Evolutionary conservation across 352 stramenopile species (phyloP).

Genomic region (Lagenidium giganteum): DNA sequence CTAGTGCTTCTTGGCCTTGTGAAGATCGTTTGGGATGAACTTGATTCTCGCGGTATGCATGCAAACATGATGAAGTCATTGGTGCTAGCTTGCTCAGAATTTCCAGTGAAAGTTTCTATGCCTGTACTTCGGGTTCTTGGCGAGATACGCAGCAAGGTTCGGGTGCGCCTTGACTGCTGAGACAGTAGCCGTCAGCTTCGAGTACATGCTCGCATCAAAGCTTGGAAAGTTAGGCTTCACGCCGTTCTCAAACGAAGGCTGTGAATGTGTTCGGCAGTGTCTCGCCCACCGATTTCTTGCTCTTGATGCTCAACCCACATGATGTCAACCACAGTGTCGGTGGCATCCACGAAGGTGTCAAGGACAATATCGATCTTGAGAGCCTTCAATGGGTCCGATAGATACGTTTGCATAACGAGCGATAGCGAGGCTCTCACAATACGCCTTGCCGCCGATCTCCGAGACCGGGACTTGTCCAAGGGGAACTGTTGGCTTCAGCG

Average conservation of each 20-base stretch:
- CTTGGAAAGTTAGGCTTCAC: slow-evolving; percentile 21
- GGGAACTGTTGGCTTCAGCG: slow-evolving; percentile 21
- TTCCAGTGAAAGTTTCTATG: too few relatives aligned
- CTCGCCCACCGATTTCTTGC: slow-evolving; percentile 19
- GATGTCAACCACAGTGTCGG: slow-evolving; percentile 23
- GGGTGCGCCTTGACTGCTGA: slow-evolving; percentile 23
- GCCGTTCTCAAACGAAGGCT: slow-evolving; percentile 34
- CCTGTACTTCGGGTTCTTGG: too few relatives aligned
- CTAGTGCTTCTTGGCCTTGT: too few relatives aligned
- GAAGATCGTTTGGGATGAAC: too few relatives aligned
- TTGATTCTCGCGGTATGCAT: too few relatives aligned
- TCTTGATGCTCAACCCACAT: slow-evolving; percentile 25
- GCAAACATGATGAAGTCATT: too few relatives aligned
- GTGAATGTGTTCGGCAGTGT: slow-evolving; percentile 23
- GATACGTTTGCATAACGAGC: slow-evolving; percentile 39
- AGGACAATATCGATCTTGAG: slow-evolving; percentile 39
- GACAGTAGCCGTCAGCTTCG: slow-evolving; percentile 37
- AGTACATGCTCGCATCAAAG: slow-evolving; percentile 27
- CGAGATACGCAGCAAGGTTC: slow-evolving; percentile 33
- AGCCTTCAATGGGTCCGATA: slow-evolving; percentile 37
- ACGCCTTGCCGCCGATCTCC: slow-evolving; percentile 23
- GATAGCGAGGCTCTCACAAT: slow-evolving; percentile 53
- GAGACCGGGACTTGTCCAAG: slow-evolving; percentile 27
- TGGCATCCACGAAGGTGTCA: slow-evolving; percentile 28
- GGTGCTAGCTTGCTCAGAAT: too few relatives aligned